These are phyloP conservation scores for Suhomyces bribrorum DNA, from an alignment of 1,139 yeast species.

Conservation along the genomic window DNA sequence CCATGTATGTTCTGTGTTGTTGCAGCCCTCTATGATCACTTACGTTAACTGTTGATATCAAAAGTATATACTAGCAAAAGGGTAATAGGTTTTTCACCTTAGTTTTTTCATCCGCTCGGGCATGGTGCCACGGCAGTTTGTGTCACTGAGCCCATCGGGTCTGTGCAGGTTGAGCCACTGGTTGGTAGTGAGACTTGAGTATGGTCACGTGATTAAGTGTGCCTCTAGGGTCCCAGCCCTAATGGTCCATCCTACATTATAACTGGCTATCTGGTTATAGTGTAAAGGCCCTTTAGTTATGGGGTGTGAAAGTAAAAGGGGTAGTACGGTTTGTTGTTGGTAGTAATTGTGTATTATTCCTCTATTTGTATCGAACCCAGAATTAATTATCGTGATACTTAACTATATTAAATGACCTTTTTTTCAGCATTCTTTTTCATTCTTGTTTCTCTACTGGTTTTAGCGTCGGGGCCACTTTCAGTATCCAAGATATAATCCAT, in stretches of 20 bases:
- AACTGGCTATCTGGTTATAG: too few relatives aligned
- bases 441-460: conserved; percentile 58
- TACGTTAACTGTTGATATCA: conserved; percentile 20
- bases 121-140: conserved; percentile 11
- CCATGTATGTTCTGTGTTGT: neutral
- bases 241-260: neutral
- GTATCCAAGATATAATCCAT: conserved; percentile 86
- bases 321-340: too few relatives aligned
- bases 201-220: conserved; percentile 1
- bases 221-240: conserved; percentile 16
- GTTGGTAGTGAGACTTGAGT: conserved; percentile 1
- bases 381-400: neutral
- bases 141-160: conserved; percentile 12
- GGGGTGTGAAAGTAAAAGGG: too few relatives aligned
- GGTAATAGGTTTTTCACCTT: conserved; percentile 12
- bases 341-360: neutral
- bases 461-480: conserved; percentile 76
- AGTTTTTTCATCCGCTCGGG: conserved; percentile 14
- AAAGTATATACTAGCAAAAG: conserved; percentile 16
- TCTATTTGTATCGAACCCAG: neutral
- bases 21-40: conserved; percentile 7
- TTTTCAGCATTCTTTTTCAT: conserved; percentile 53
- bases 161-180: conserved; percentile 14
- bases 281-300: too few relatives aligned
- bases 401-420: conserved; percentile 10